Evolutionary conservation across 2,329 filamentous ascomycete species (phyloP), one percentile per base, ranked within the genome.

Genomic region (Diaporthe longicolla): DNA sequence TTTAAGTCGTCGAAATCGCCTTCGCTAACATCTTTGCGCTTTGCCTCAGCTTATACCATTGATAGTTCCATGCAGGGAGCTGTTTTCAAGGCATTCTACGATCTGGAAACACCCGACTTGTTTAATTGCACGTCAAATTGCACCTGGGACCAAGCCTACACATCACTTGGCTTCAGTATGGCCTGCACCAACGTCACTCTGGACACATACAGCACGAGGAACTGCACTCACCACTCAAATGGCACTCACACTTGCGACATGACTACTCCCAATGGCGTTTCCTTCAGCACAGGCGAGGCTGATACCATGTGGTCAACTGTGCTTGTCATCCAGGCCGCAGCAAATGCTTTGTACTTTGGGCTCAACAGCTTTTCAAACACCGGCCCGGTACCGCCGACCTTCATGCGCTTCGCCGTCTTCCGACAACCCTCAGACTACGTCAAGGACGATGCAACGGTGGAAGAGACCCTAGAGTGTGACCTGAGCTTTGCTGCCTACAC

Each of bases 41-140:
- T 13, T 35, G 19, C 17, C 17, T 7, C 24, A 65, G 61, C 61
- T 21, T 65, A 65, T 35, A 65, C 61, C 8, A 35, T 65, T 17
- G 61, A 65, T 15, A 65, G 24, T n/a, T 48, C 61, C 29, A 65
- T 65, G 61, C 40, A 65, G 61, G 61, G 61, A 2, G 43, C 61
- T 50, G 43, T 65, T 17, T 65, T 48, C 24, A 65, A 65, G 43
- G 61, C 61, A 11, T 65, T 65, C n/a, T 65, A 65, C 26, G 43
- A 65, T 11, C 61, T 65, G 6, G 26, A 65, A 50, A 65, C 61
- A 17, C 43, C 61, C 7, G 61, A 15, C 6, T 9, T 65, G 19
- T 65, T 65, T 26, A 65, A 65, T 5, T 65, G 61, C 61, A 65
- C 61, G 21, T 65, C 61, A 15, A 65, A 65, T 17, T 65, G 61